These are phyloP conservation scores for Aspergillus luchuensis DNA, from an alignment of 2,329 filamentous ascomycete species.

Conservation along the genomic window DNA sequence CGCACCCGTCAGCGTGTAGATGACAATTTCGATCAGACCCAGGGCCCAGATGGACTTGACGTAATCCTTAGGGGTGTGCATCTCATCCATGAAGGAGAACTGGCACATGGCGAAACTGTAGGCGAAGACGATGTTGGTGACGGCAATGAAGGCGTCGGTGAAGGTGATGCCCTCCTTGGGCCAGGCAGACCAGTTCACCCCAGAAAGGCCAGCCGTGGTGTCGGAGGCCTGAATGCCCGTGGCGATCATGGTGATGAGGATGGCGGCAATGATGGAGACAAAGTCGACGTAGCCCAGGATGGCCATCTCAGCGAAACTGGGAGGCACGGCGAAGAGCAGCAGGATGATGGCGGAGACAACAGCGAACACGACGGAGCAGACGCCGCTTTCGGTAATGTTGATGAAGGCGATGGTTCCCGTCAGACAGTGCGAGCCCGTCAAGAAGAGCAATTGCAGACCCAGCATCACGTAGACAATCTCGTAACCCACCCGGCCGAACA, in stretches of 20 bases:
- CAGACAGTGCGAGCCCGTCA: slow-evolving; percentile 48
- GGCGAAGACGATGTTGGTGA: slow-evolving; percentile 42
- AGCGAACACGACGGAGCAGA: slow-evolving; percentile 48
- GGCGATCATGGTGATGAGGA: slow-evolving; percentile 40
- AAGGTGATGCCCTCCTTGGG: slow-evolving; percentile 35
- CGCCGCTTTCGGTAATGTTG: slow-evolving; percentile 41
- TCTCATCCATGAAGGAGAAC: slow-evolving; percentile 32
- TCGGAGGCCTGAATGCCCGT: slow-evolving; percentile 34
- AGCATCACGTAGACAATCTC: slow-evolving; percentile 48
- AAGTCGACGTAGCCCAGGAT: slow-evolving; percentile 44
- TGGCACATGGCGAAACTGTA: slow-evolving; percentile 47
- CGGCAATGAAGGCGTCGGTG: slow-evolving; percentile 36
- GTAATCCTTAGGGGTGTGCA: slow-evolving; percentile 29
- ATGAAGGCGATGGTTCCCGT: slow-evolving; percentile 51
- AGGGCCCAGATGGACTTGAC: slow-evolving; percentile 29
- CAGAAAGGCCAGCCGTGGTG: slow-evolving; percentile 26
- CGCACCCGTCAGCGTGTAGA: slow-evolving; percentile 28
- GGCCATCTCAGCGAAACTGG: slow-evolving; percentile 41
- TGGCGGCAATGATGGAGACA: slow-evolving; percentile 37
- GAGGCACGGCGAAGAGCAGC: slow-evolving; percentile 36
- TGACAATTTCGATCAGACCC: slow-evolving; percentile 25
- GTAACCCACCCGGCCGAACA: slow-evolving; percentile 47
- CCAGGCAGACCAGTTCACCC: slow-evolving; percentile 34
- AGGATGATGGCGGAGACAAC: slow-evolving; percentile 45
- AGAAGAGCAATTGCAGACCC: slow-evolving; percentile 44